phyloP scores from a whole-genome alignment of 495 filamentous ascomycete genomes.

The Penicillium malachiteum region DNA sequence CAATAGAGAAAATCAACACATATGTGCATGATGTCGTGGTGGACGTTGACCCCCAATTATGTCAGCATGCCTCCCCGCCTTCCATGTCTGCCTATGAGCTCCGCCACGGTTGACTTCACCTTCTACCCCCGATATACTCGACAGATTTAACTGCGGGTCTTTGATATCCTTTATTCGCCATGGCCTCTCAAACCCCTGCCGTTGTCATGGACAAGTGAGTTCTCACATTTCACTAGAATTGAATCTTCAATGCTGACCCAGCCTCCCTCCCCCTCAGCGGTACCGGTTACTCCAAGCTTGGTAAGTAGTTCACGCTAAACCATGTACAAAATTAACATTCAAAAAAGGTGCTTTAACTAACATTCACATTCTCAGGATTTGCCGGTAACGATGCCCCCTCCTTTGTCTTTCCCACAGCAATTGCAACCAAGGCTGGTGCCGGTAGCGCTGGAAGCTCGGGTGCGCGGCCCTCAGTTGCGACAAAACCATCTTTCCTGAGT shows the following conservation, averaged over 20 bases:
- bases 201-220: constrained; percentile 99
- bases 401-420: constrained; percentile 98
- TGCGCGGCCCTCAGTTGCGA: constrained; percentile 82
- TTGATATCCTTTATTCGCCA: constrained; percentile 42
- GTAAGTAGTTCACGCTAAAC: constrained; percentile 48
- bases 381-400: constrained; percentile 98
- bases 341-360: neutral
- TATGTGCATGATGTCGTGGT: constrained; percentile 22
- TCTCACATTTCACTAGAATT: constrained; percentile 10
- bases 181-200: constrained; percentile 98
- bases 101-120: constrained; percentile 27
- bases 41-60: constrained; percentile 12
- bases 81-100: constrained; percentile 25
- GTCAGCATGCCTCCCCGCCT: constrained; percentile 29
- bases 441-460: constrained; percentile 72
- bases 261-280: constrained; percentile 60
- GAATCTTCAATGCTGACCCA: constrained; percentile 20
- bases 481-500: constrained; percentile 93
- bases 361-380: constrained; percentile 63
- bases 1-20: too few species aligned
- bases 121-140: constrained; percentile 3
- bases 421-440: constrained; percentile 84
- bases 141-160: constrained; percentile 7
- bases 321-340: neutral
- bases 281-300: constrained; percentile 97